A percentile compares a stretch with the other conserved stretches of the same genome.
Evolutionary conservation across 2,329 filamentous ascomycete species (phyloP).

Genomic region (Chrysoporthe cubensis): DNA sequence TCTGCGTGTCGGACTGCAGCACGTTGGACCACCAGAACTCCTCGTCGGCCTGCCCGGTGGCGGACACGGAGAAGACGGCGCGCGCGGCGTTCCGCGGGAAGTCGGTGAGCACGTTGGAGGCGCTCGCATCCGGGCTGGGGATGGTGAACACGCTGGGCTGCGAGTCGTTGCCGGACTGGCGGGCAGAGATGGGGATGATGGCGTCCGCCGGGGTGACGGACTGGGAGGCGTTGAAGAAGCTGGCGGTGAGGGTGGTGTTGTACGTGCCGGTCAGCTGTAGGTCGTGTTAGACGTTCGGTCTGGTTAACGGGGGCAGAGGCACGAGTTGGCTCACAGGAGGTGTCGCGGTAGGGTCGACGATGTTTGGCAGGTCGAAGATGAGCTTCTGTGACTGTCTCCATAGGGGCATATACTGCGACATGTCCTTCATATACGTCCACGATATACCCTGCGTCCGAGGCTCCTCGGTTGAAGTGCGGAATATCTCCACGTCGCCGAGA

Average conservation of each 20-base stretch:
- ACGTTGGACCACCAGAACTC: constrained; percentile 89
- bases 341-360: constrained; percentile 53
- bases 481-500: constrained; percentile 67
- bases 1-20: constrained; percentile 60
- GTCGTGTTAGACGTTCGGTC: not conserved
- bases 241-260: constrained; percentile 65
- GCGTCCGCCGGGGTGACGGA: constrained; percentile 58
- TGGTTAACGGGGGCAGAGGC: not conserved
- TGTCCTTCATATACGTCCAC: constrained; percentile 69
- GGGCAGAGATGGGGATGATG: constrained; percentile 69
- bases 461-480: constrained; percentile 70
- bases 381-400: constrained; percentile 64
- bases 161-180: constrained; percentile 50
- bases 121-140: constrained; percentile 57
- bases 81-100: constrained; percentile 69
- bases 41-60: constrained; percentile 75
- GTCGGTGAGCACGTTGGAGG: constrained; percentile 55
- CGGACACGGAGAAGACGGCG: constrained; percentile 74
- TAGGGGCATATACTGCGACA: constrained; percentile 62
- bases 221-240: constrained; percentile 48
- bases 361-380: constrained; percentile 69
- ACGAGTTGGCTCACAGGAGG: constrained; percentile 41
- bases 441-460: constrained; percentile 62
- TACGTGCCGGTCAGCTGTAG: constrained; percentile 55
- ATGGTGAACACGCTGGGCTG: constrained; percentile 69